Evolutionary conservation across 331 rosid species (phyloP), one percentile per base, ranked within the genome.

Genomic region (Rosa hybrid): DNA sequence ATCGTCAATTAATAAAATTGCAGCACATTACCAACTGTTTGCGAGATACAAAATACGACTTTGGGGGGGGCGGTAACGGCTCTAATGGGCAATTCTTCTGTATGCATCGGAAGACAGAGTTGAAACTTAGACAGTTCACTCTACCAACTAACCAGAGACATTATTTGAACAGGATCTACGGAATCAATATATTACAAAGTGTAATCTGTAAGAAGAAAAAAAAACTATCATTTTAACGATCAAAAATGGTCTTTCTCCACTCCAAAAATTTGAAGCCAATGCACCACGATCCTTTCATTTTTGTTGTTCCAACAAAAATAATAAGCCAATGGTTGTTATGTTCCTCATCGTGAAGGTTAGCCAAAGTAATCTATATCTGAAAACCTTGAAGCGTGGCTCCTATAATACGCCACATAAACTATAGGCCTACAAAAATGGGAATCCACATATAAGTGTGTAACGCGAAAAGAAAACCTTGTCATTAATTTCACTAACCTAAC

Each of bases 81-180:
- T 59, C 65, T 59, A 12, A 59, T 18, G 4, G 25, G 54, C 50
- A 44, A 34, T 72, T 13, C 57, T 6, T 54, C 63, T 23, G 56
- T 23, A 9, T 49, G 38, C 11, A 74, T 54, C 56, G 27, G 8
- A 60, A 45, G 27, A 62, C n/a, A 16, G 44, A 20, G 20, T 41
- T 16, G 59, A 39, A 60, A 67, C 30, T 46, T 8, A 6, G 9
- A 14, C n/a, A 79, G 41, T 57, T 46, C 59, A 44, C 25, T 39
- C 72, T 41, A 5, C 21, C 76, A 57, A 69, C 48, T 23, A 38
- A 69, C 57, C 64, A 49, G 59, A 75, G 27, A 16, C 68, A 59
- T 12, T 65, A 70, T 76, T 76, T 70, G 57, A 38, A 51, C 81
- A 41, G 68, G 57, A 68, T 12, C 81, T 46, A 44, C 17, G 70